Base-by-base conservation (phyloP, 139 green algal genomes). In the Spirogloea muscicola region DNA sequence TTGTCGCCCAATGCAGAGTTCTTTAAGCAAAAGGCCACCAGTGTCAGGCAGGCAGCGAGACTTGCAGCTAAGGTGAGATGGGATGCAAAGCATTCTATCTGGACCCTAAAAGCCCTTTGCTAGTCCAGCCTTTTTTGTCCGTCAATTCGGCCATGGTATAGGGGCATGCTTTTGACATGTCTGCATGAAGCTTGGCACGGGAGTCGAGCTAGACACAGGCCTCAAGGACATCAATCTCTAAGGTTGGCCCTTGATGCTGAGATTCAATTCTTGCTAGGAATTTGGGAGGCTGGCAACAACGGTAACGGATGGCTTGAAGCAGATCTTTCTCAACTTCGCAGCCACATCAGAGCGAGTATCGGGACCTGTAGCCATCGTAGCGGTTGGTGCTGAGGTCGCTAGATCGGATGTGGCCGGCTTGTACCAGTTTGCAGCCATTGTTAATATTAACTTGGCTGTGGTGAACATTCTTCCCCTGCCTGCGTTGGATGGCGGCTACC, bases 381-480 rank as follows among this genome's bases (percentile, higher is more conserved):
- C 89, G 3, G 87, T 90, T 4, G 74, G 93, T 3, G 84, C 86
- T 2, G 91, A 98, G 80, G 90, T 98, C 27, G 91, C 91, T 3
- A 84, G 72, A 4, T 77, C 65, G 5, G 87, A 94, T 79, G 25
- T 79, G 0, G 67, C 80, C 27, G 88, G 88, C 33, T 84, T 96
- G 39, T 79, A 66, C 66, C 90, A 97, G 81, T 99, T 98, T 84
- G 91, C 89, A 6, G 94, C 93, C 29, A 90, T 98, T 39, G 82
- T 99, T 31, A 98, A 98, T 82, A 90, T 99, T 79, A 99, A 99
- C 84, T 85, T 99, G 63, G 95, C 93, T 1, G 82, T 96, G 6
- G 90, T 98, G 37, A 99, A 99, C 79, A 70, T 90, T 27, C 83
- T 99, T 61, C 95, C 95, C 0, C 84, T 99, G 74, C 95, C 95